Conservation (phyloP, 2,329 filamentous ascomycete species). For the Teratosphaeria zuluensis region DNA sequence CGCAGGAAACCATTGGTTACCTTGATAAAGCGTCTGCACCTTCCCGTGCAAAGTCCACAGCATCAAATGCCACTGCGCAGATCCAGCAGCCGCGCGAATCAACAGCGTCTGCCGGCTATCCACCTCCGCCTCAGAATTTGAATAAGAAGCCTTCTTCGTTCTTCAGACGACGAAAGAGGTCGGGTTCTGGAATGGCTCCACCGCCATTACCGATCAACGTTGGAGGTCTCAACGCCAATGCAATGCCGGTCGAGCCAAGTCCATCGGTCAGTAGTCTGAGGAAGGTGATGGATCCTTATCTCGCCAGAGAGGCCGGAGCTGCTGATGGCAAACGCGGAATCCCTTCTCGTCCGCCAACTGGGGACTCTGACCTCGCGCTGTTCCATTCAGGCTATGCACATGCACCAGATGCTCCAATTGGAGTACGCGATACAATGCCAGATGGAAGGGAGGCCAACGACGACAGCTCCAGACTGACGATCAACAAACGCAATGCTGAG, state of each 20-base stretch:
- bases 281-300: slow-evolving; percentile 78
- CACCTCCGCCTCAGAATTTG: slow-evolving; percentile 32
- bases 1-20: slow-evolving; percentile 1
- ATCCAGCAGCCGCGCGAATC: slow-evolving; percentile 5
- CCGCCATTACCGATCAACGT: slow-evolving; percentile 42
- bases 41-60: slow-evolving; percentile 9
- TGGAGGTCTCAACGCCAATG: slow-evolving; percentile 22
- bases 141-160: slow-evolving; percentile 93
- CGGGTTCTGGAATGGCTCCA: slow-evolving; percentile 53
- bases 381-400: slow-evolving; percentile 71
- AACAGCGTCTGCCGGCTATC: background rate
- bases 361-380: slow-evolving; percentile 39
- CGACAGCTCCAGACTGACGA: slow-evolving; percentile 29
- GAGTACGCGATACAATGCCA: slow-evolving; percentile 25
- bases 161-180: slow-evolving; percentile 89
- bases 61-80: slow-evolving; percentile 5
- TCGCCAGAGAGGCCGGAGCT: slow-evolving; percentile 31
- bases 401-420: slow-evolving; percentile 60
- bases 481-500: slow-evolving; percentile 22
- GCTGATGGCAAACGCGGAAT: slow-evolving; percentile 4
- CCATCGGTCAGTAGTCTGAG: slow-evolving; percentile 66
- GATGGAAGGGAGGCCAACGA: slow-evolving; percentile 38
- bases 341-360: slow-evolving; percentile 21
- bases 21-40: slow-evolving; percentile 9
- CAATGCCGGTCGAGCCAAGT: slow-evolving; percentile 42